These are phyloP conservation scores for Backusella luteola DNA, from an alignment of 192 early-diverging fungal species.

Conservation along the genomic window DNA sequence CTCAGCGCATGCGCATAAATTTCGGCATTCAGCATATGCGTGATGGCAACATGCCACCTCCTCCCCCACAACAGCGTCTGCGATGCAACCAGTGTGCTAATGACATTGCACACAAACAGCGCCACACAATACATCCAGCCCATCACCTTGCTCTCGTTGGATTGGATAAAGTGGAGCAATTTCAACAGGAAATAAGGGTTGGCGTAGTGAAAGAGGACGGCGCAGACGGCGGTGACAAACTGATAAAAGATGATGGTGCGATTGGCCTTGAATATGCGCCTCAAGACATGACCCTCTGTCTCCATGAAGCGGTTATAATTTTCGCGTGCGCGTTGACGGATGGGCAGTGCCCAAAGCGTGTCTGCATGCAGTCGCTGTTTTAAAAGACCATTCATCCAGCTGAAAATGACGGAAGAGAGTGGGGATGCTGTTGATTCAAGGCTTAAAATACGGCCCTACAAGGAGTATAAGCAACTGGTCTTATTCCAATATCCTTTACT, in stretches of 20 bases:
- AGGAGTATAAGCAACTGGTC: background rate
- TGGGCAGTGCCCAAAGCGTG: conserved; percentile 25
- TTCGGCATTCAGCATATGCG: conserved; percentile 50
- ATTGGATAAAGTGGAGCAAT: conserved; percentile 44
- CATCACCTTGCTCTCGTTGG: conserved; percentile 25
- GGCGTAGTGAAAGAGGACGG: conserved; percentile 43
- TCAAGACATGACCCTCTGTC: background rate
- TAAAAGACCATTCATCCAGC: conserved; percentile 35
- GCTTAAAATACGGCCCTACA: conserved; percentile 35
- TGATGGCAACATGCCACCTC: conserved; percentile 50
- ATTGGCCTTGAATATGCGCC: conserved; percentile 18
- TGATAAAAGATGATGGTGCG: conserved; percentile 20
- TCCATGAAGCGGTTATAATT: conserved; percentile 15
- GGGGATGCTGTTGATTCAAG: conserved; percentile 29
- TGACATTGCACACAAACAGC: conserved; percentile 47
- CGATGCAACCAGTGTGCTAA: conserved; percentile 32
- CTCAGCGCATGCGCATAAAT: conserved; percentile 51
- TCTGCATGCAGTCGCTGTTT: conserved; percentile 12
- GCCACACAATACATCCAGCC: conserved; percentile 50
- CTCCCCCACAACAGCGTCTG: conserved; percentile 49
- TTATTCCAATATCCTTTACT: background rate
- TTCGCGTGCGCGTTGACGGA: conserved; percentile 11
- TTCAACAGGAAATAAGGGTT: conserved; percentile 48
- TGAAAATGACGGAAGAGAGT: conserved; percentile 28
- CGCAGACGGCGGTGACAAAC: conserved; percentile 27